Evolutionary conservation across 2,329 filamentous ascomycete species (phyloP), one percentile per base, ranked within the genome.

Genomic region (Trichoderma sp.): DNA sequence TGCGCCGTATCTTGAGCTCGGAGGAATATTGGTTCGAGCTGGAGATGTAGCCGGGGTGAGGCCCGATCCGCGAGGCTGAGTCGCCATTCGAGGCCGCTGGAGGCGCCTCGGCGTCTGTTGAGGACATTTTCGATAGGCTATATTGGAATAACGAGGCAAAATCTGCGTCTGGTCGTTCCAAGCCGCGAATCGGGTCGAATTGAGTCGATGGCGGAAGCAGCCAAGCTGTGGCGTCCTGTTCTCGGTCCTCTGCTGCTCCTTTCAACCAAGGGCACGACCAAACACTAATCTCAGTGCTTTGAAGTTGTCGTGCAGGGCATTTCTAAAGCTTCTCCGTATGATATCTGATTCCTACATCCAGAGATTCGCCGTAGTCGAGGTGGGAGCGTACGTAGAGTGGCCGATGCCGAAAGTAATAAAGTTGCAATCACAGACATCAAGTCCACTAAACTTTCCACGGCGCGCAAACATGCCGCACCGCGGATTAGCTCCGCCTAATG

Each of bases 1-100:
- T 89, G 75, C 88, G 87, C 71, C 93, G 90, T 68, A 98, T 87
- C 74, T 89, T 89, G 74, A 93, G 90, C 77, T 97, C 93, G 73
- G 93, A 91, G 71, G 93, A 87, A 81, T 95, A 98, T 69, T 93
- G 92, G 61, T 86, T 82, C 27, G 84, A 82, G 52, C 84, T 82
- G 52, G 81, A 82, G 61, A 85, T 83, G 72, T 81, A 79, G 71
- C 85, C 85, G 2, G 84, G 83, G 52, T 83, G 81, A 62, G 82
- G 82, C 2, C 82, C 82, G 37, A 80, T 71, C 72, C 77, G 74
- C 27, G 61, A 27, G 5, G 60, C 59, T 19, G 65, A 7, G 63
- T 68, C 68, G 69, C 72, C 72, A 60, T 73, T 73, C 24, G 70
- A 14, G 3, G 71, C 49, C 14, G 68, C 3, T 31, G 63, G 43